Conservation (phyloP, 2,329 filamentous ascomycete genomes). For the Cordyceps cateniannulata region DNA sequence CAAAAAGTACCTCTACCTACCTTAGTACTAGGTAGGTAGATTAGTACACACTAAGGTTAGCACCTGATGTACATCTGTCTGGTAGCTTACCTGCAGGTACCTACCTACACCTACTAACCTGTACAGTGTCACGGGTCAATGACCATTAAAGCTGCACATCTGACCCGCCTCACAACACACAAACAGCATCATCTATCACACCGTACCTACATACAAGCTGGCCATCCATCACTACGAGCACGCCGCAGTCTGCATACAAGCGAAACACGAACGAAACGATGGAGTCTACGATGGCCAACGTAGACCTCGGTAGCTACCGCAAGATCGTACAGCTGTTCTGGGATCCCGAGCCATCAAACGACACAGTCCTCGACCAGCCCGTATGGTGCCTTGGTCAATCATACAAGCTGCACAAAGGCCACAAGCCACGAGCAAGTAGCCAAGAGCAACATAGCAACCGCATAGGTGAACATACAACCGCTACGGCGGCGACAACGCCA, state of each 20-base stretch:
- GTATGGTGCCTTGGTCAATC: constrained; percentile 74
- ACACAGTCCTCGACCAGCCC: constrained; percentile 57
- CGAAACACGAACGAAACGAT: constrained; percentile 18
- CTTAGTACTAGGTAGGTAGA: too few relatives aligned
- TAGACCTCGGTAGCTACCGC: constrained; percentile 69
- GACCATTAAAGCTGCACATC: background rate
- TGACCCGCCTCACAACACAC: background rate
- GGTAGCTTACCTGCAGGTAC: too few relatives aligned
- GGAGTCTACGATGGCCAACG: constrained; percentile 41
- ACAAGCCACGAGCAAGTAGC: constrained; percentile 8
- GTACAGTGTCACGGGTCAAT: background rate
- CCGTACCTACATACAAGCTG: too few relatives aligned
- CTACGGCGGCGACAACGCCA: constrained; percentile 6
- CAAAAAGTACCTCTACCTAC: too few relatives aligned
- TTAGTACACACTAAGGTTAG: too few relatives aligned
- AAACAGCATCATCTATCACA: background rate
- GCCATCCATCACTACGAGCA: too few relatives aligned
- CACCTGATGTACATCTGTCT: too few relatives aligned
- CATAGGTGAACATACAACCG: constrained; percentile 7
- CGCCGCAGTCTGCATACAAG: background rate
- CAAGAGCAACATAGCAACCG: constrained; percentile 17
- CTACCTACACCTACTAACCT: background rate
- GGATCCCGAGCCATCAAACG: constrained; percentile 83
- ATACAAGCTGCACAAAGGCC: constrained; percentile 35
- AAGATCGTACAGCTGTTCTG: constrained; percentile 86